Base-by-base conservation (phyloP, 2,329 filamentous ascomycete genomes). In the Colletotrichum musicola region DNA sequence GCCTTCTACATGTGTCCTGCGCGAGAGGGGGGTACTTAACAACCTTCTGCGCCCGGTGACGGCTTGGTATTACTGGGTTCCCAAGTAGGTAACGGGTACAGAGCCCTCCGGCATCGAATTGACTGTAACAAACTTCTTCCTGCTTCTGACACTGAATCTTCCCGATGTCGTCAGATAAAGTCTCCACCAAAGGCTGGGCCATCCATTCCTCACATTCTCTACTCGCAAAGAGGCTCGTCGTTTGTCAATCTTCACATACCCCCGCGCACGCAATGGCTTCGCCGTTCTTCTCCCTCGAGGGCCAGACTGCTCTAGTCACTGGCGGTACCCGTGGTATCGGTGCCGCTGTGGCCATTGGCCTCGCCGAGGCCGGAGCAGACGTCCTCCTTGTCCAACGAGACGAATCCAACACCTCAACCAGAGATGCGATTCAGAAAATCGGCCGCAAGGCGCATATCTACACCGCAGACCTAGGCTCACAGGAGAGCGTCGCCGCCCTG, bases 361-460 rank as follows among this genome's bases (percentile, higher is more conserved):
- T 89, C 22, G 87, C 87, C 63, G 87, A 89, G 75, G 87, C 86
- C 62, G 87, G 87, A 35, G 86, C 86, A 60, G 85, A 89, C 73
- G 78, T 89, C 62, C 77, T 89, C 51, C 79, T 89, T 30, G 80
- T 88, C 53, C 86, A 88, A 83, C 79, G 84, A 56, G 81, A 84
- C 68, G 78, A 79, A 14, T 75, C 76, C 16, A 77, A 77, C 35
- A 82, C 79, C 4, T 75, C 78, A 44, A 95, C 92, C 9, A 88
- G 89, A 73, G 77, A 87, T 47, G 83, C 85, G 13, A 85, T 95
- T 74, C 86, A 89, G 75, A 82, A 85, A 46, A 86, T 93, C 6
- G 90, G 90, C 69, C 89, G 92, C 72, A 90, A 88, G 76, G 89
- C 86, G 51, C 82, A 79, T 64, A 89, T 94, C 75, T 92, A 93